Conservation (phyloP, 169 alveolate genomes). For the Babesia bovis region DNA sequence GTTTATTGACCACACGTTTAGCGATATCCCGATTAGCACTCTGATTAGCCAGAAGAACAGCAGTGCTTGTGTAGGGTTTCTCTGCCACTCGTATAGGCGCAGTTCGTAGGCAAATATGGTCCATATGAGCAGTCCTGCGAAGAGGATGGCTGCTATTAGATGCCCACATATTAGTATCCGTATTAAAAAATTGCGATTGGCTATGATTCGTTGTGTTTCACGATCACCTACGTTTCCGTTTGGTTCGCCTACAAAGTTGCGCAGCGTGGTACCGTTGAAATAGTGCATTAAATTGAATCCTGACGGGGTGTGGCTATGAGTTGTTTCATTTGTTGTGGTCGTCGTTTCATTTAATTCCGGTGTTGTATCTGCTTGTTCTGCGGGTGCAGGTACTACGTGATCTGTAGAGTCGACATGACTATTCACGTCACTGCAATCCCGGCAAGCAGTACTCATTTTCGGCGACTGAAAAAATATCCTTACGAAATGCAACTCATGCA, state of each 20-base stretch:
- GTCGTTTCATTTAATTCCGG: not conserved
- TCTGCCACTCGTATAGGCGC: constrained; percentile 1
- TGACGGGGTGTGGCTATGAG: not conserved
- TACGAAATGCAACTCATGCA: no score
- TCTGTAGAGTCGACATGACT: not conserved
- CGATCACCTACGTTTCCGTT: not conserved
- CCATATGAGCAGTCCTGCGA: constrained; percentile 4
- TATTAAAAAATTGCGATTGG: constrained; percentile 7
- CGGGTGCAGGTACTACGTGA: no score
- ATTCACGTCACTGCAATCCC: not conserved
- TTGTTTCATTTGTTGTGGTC: no score
- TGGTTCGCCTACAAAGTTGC: not conserved
- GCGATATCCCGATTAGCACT: constrained; percentile 3
- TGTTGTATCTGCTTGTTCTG: not conserved
- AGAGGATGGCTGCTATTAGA: not conserved
- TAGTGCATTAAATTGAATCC: constrained; percentile 3
- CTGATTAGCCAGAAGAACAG: constrained; percentile 56
- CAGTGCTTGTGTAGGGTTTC: constrained; percentile 35
- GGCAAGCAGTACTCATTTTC: not conserved
- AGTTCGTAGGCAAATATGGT: constrained; percentile 2
- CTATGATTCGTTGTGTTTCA: not conserved
- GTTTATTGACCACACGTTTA: constrained; percentile 44
- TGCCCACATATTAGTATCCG: constrained; percentile 1
- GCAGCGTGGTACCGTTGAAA: not conserved
- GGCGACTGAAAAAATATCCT: not conserved